Base-by-base conservation (phyloP, 768 basidiomycete species). In the Dictyophora rubrovolvata region DNA sequence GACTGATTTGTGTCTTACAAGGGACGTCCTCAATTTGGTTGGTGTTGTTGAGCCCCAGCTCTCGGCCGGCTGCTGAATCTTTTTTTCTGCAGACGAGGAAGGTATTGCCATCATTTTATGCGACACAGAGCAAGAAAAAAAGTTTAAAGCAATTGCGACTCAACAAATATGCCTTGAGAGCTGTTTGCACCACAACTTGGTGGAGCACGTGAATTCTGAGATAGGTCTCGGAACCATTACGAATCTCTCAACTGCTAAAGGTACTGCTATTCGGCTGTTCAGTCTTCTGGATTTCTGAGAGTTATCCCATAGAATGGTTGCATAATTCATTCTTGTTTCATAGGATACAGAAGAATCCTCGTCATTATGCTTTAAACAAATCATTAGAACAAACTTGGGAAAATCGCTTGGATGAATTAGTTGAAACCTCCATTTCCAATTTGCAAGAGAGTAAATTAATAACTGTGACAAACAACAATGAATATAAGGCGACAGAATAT, bases 121-220 rank as follows among this genome's bases (percentile, higher is more conserved):
- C 64, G 89, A 92, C 69, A 74, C 72, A 23, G 80, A 82, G 12
- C 75, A 87, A 1, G 86, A 87, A 67, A 69, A 70, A 16, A 90
- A 90, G 66, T 94, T 93, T 69, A 76, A 78, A 51, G 73, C 78
- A 3, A 75, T 93, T 17, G 76, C 77, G 1, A 83, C 85, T 64
- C 88, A 89, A 6, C 80, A 75, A 56, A 92, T 86, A 0, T 72
- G 86, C 16, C 76, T 99, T 35, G 95, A 97, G 72, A 93, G 90
- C 66, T 85, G 78, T 60, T 79, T 94, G 10, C 93, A 96, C 69
- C 72, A 73, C 53, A 88, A 89, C 67, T 79, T 99, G 6, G 74
- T 84, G 2, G 95, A 98, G 69, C 93, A 97, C 69, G 72, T 99
- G 63, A 97, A 97, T 66, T 92, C 92, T 1, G 95, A 99, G 72